Evolutionary conservation across 805 yeast species (phyloP).

Genomic region (Hemisphaericaspora nanyangensis): DNA sequence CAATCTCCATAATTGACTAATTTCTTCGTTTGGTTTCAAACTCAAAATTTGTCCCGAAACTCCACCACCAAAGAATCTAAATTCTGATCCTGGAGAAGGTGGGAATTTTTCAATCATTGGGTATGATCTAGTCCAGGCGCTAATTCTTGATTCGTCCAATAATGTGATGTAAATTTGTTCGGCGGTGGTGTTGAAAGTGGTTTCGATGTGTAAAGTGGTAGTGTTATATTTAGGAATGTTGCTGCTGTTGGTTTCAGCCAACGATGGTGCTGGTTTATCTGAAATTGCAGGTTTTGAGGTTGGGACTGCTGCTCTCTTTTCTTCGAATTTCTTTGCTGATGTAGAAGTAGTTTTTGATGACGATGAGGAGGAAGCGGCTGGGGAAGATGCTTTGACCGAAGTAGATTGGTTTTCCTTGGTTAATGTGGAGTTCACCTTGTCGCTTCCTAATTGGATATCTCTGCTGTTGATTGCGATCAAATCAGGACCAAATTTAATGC

Average conservation of each 20-base stretch:
- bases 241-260: slow-evolving; percentile 13
- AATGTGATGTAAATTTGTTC: slow-evolving; percentile 79
- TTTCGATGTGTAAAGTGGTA: slow-evolving; percentile 69
- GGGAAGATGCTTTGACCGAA: slow-evolving; percentile 11
- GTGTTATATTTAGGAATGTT: slow-evolving; percentile 70
- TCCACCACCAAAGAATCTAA: slow-evolving; percentile 82
- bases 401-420: slow-evolving; percentile 52
- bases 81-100: slow-evolving; percentile 57
- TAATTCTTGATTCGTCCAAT: slow-evolving; percentile 69
- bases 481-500: slow-evolving; percentile 71
- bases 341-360: not conserved
- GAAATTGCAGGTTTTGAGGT: slow-evolving; percentile 9
- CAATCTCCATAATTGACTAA: slow-evolving; percentile 82
- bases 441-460: slow-evolving; percentile 75
- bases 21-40: slow-evolving; percentile 53
- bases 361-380: slow-evolving; percentile 6
- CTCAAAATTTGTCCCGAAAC: slow-evolving; percentile 66
- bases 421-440: slow-evolving; percentile 34
- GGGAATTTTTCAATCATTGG: slow-evolving; percentile 48
- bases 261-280: slow-evolving; percentile 8
- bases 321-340: slow-evolving; percentile 5
- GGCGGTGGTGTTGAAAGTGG: slow-evolving; percentile 83
- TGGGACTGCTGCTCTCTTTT: slow-evolving; percentile 5
- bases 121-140: slow-evolving; percentile 86
- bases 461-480: slow-evolving; percentile 72